Base-by-base conservation (phyloP, 306 rosid genomes). In the Styphnolobium japonicum region DNA sequence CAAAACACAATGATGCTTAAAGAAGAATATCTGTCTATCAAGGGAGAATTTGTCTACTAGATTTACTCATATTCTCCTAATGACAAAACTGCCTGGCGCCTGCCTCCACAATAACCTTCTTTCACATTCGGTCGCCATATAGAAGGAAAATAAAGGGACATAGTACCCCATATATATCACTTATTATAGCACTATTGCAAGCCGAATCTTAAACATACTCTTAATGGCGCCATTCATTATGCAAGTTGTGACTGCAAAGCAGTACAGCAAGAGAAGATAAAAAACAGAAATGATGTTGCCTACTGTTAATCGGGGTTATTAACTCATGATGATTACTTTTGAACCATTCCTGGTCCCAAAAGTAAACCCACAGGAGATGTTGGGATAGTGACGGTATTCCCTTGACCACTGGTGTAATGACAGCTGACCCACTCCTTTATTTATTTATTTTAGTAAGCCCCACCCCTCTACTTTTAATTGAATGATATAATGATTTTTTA, bases 291-390 rank as follows among this genome's bases (percentile, higher is more conserved):
- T 56, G 52, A 57, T 31, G 62, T 9, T 80, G 66, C 23, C 60
- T 18, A 71, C 64, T 62, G 56, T 25, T 45, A 61, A 22, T 61
- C 21, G 6, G 36, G 77, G 61, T 80, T 60, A 60, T 61, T 71
- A 71, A 66, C 69, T 65, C 63, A 73, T 73, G 51, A 73, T 73
- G 39, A 73, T 73, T 65, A 39, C 75, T 56, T 80, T 51, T 63
- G 40, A 72, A 27, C 49, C 56, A 77, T 39, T 39, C 3, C 3
- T n/a, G 40, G 27, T 29, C 74, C 27, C 58, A 25, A 69, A 56
- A 39, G 75, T 40, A 21, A 73, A 57, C 18, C 67, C 55, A 55
- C 78, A 23, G 42, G 16, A 23, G 2, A 29, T 37, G 67, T n/a
- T 14, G 39, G 25, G n/a, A 0, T n/a, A 7, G 69, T 16, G 46